A percentile compares a stretch with the other conserved stretches of the same genome.
phyloP scores from a whole-genome alignment of 192 early-diverging fungal genomes.

The Backusella sp. region DNA sequence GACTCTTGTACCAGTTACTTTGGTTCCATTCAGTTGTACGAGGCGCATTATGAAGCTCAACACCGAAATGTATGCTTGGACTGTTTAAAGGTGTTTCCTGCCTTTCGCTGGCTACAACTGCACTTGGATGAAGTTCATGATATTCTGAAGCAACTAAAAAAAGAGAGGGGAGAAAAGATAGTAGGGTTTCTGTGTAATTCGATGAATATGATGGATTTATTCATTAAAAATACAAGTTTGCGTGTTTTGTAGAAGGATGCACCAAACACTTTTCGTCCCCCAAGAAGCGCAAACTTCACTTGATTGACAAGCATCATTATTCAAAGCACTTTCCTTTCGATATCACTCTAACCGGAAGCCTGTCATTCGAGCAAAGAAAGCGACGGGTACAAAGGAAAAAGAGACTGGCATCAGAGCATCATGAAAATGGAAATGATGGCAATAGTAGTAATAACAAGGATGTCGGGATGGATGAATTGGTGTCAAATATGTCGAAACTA shows the following conservation, averaged over 20 bases:
- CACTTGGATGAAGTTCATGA: constrained; percentile 52
- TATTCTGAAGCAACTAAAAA: constrained; percentile 39
- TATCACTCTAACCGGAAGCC: constrained; percentile 39
- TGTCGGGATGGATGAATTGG: constrained; percentile 18
- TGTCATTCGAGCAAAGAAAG: constrained; percentile 31
- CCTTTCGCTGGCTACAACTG: constrained; percentile 43
- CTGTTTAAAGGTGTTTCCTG: constrained; percentile 49
- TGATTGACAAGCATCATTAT: constrained; percentile 55
- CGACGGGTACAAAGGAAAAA: constrained; percentile 18
- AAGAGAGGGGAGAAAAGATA: constrained; percentile 49
- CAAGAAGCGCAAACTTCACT: constrained; percentile 42
- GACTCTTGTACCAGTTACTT: constrained; percentile 28
- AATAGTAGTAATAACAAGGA: neutral
- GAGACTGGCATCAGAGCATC: neutral
- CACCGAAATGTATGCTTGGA: constrained; percentile 48
- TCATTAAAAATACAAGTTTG: constrained; percentile 34
- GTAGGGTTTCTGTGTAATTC: constrained; percentile 28
- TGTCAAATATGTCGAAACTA: constrained; percentile 7
- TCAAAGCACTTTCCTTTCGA: constrained; percentile 50
- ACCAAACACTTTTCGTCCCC: constrained; percentile 34
- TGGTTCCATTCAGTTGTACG: constrained; percentile 39
- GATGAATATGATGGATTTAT: neutral
- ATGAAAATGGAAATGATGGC: neutral
- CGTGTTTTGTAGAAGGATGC: constrained; percentile 53
- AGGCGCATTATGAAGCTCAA: constrained; percentile 49